These are phyloP conservation scores for Eutrema yunnanense DNA, from an alignment of 345 rosid species.

Conservation along the genomic window DNA sequence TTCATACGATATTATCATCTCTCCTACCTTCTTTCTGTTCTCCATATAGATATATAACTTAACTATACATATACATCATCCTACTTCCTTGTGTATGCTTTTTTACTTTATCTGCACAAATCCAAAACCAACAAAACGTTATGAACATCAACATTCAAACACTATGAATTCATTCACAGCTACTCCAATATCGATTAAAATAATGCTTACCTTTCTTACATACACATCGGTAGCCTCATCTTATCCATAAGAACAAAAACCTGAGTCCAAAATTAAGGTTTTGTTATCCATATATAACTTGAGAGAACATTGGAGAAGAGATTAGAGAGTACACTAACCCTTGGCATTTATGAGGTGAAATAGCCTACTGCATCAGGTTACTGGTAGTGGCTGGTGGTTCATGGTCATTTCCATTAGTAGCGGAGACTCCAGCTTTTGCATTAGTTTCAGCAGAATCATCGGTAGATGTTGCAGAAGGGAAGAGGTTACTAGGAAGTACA, in stretches of 20 bases:
- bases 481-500: conserved; percentile 48
- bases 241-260: conserved; percentile 26
- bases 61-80: conserved; percentile 44
- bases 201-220: conserved; percentile 26
- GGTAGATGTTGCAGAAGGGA: conserved; percentile 41
- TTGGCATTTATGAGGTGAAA: conserved; percentile 31
- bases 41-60: conserved; percentile 27
- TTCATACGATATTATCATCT: conserved; percentile 19
- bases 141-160: not conserved
- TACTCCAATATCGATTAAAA: not conserved
- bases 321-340: conserved; percentile 20
- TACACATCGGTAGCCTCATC: conserved; percentile 30
- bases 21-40: conserved; percentile 24
- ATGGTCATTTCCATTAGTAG: conserved; percentile 23
- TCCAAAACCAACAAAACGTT: not conserved
- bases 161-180: not conserved
- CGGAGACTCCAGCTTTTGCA: conserved; percentile 30
- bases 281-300: not conserved
- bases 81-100: conserved; percentile 55
- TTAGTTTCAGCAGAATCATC: conserved; percentile 14
- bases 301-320: not conserved
- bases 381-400: conserved; percentile 21
- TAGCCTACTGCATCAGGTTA: conserved; percentile 34
- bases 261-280: not conserved
- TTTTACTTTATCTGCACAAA: conserved; percentile 57